Evolutionary conservation across 2,329 filamentous ascomycete genomes (phyloP), one percentile per base, ranked within the genome.

Genomic region (Verticillium isaacii): DNA sequence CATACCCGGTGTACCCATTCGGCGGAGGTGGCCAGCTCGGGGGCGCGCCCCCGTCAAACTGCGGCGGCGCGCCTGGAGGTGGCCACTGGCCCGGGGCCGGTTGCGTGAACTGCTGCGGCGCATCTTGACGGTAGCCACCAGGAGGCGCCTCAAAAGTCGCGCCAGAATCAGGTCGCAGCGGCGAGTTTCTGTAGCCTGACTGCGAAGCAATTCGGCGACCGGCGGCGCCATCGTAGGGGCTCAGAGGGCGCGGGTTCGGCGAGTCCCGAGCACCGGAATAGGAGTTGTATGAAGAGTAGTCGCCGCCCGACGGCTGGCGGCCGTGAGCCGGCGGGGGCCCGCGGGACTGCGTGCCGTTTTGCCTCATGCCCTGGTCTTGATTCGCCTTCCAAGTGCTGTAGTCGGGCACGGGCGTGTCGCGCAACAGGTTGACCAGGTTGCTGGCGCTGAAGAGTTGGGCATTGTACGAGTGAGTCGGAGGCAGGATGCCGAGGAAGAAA

Each of bases 341-440:
- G 9, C 74, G 70, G 39, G 72, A 70, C 60, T 77, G 76, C 5
- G 72, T 74, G 36, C 73, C 75, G 54, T 65, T 11, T 72, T 74
- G 37, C 61, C 71, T 57, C 63, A 66, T 59, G 5, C 62, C 61
- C 17, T 67, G 67, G 12, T 74, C 73, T 61, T 72, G 71, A 57
- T 66, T 68, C 37, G 76, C 71, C 70, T 85, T 86, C 81, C 85
- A 86, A 9, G 80, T 76, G 36, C 75, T 75, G 65, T 82, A 84
- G 64, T 86, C 84, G 0, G 90, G 90, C 11, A 95, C 80, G 29
- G 85, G 79, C 7, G 89, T 86, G 60, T 86, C 83, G 36, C 87
- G 84, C 25, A 99, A 79, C 50, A 97, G 79, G 36, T 86, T 84
- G 7, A 95, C 89, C 77, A 97, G 81, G 62, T 84, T 87, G 37